Evolutionary conservation across 2,329 filamentous ascomycete species (phyloP).

Genomic region (Penicillium sp.): DNA sequence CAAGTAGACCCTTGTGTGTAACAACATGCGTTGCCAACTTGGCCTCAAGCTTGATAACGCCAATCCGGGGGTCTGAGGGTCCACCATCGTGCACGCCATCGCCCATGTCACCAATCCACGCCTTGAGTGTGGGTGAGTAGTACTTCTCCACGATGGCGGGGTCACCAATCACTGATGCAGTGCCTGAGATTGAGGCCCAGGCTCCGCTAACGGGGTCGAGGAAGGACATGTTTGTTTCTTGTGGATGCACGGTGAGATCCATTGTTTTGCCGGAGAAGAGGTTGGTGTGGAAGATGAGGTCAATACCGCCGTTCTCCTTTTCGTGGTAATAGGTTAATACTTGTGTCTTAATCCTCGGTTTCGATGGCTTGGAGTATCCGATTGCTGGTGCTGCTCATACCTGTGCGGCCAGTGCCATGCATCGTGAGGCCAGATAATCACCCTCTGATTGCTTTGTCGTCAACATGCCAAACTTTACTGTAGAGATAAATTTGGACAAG

Average conservation of each 20-base stretch:
- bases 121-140: slow-evolving; percentile 72
- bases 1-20: slow-evolving; percentile 61
- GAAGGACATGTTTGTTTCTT: slow-evolving; percentile 78
- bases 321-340: neutral
- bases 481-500: slow-evolving; percentile 67
- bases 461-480: slow-evolving; percentile 84
- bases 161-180: slow-evolving; percentile 67
- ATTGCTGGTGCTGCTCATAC: slow-evolving; percentile 46
- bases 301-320: slow-evolving; percentile 73
- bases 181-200: slow-evolving; percentile 84
- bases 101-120: slow-evolving; percentile 82
- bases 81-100: slow-evolving; percentile 82
- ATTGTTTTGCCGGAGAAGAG: slow-evolving; percentile 85
- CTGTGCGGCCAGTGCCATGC: slow-evolving; percentile 80
- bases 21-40: slow-evolving; percentile 71
- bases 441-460: slow-evolving; percentile 66
- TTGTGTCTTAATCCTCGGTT: neutral
- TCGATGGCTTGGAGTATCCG: neutral
- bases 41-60: slow-evolving; percentile 73
- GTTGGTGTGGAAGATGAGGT: slow-evolving; percentile 89
- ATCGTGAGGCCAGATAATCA: slow-evolving; percentile 71
- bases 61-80: slow-evolving; percentile 77
- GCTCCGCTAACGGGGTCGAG: slow-evolving; percentile 68
- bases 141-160: slow-evolving; percentile 68
- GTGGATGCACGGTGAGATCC: slow-evolving; percentile 69